Evolutionary conservation across 176 grass and related monocot species (phyloP).

Genomic region (Hordeum vulgare): MorexV3_pseudomolecules_assembly NC_058518.1:508437677-508438176

Average conservation of each 20-base stretch:
- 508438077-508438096: neutral
- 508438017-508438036: neutral
- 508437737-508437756: slow-evolving; percentile 31
- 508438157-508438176: slow-evolving; percentile 39
- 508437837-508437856: neutral
- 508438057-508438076: neutral
- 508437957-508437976: neutral
- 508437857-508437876: neutral
- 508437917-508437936: neutral
- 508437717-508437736: neutral
- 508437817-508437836: neutral
- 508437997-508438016: slow-evolving; percentile 13
- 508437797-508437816: slow-evolving; percentile 21
- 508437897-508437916: neutral
- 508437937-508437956: slow-evolving; percentile 21
- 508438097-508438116: neutral
- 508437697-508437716: neutral
- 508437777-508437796: slow-evolving; percentile 16
- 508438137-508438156: slow-evolving; percentile 49
- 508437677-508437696: too few species aligned
- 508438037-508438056: slow-evolving; percentile 2
- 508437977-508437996: neutral
- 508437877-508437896: neutral
- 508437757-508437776: slow-evolving; percentile 24
- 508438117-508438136: slow-evolving; percentile 56